Evolutionary conservation across 2,329 filamentous ascomycete species (phyloP).

Genomic region (Arthrobotrys conoides): DNA sequence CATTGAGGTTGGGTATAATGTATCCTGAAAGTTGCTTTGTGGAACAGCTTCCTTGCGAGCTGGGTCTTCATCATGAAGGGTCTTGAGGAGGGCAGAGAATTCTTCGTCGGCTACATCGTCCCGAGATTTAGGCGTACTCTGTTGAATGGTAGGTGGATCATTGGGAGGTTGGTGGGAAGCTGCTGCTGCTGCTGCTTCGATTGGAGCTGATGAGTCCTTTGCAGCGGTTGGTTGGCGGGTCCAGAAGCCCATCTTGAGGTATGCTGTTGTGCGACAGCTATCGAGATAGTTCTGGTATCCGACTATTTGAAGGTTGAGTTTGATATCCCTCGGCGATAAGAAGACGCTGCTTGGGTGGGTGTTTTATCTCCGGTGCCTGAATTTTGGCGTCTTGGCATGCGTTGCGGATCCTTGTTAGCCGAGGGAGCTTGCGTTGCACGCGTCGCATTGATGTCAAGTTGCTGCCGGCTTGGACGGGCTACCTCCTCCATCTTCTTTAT

Average conservation of each 20-base stretch:
- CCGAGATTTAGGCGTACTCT: conserved; percentile 47
- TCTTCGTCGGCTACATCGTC: conserved; percentile 63
- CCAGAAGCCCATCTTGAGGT: conserved; percentile 52
- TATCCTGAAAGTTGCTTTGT: conserved; percentile 73
- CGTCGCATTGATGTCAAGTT: conserved; percentile 29
- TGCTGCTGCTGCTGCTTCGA: conserved; percentile 32
- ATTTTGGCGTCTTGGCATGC: conserved; percentile 33
- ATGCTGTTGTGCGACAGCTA: conserved; percentile 12
- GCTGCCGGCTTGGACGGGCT: not conserved
- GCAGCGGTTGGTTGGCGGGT: conserved; percentile 51
- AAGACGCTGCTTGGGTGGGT: not conserved
- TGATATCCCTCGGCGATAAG: conserved; percentile 41
- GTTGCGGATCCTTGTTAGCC: conserved; percentile 34
- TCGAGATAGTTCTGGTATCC: not conserved
- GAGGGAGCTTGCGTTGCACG: conserved; percentile 25
- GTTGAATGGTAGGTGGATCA: not conserved
- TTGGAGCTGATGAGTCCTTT: conserved; percentile 42
- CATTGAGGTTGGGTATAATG: conserved; percentile 84
- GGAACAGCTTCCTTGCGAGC: conserved; percentile 11
- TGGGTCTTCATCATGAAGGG: conserved; percentile 45
- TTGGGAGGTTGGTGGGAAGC: not conserved
- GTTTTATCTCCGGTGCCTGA: conserved; percentile 34
- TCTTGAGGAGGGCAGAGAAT: conserved; percentile 62
- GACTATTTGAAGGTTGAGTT: not conserved
- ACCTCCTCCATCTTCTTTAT: conserved; percentile 30